Evolutionary conservation across 768 basidiomycete species (phyloP), one percentile per base, ranked within the genome.

Genomic region (Leccinum disarticulatum): DNA sequence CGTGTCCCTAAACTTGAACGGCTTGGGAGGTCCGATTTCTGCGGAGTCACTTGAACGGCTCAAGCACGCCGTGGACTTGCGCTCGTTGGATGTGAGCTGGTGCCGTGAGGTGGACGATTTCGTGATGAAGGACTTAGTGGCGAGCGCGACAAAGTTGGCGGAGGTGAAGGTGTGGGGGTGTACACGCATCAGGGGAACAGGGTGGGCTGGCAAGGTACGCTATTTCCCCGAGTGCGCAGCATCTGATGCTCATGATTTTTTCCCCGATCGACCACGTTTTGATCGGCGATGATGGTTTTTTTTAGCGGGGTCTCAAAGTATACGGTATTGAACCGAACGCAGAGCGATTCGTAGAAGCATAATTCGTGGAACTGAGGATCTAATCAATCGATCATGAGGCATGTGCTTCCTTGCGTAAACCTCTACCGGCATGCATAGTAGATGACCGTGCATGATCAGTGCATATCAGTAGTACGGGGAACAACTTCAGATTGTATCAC

Each of bases 31-130:
- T 68, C 81, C 81, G 4, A 78, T 84, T 0, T 78, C 80, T 0
- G 77, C 80, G 35, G 83, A 83, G 13, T 72, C 76, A 2, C 70
- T 90, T 30, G 74, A 65, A 13, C 67, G 75, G 25, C 69, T 73
- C 47, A 68, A 70, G 76, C 71, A 38, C 10, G 77, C 73, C 15
- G 68, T 64, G 3, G 74, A 79, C 36, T 61, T 96, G 68, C 74
- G 70, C 65, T 80, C 76, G 68, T 61, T 98, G 43, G 91, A 98
- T 68, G 73, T 95, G 3, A 89, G 95, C 1, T 98, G 90, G 83
- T 94, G 94, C 66, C 77, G 95, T 52, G 81, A 83, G 22, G 80
- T 91, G 43, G 88, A 95, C 59, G 90, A 98, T 73, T 95, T 90
- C 67, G 79, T 89, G 3, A 75, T 98, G 62, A 88, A 91, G 72